Percentiles rank a stretch among this genome's conserved stretches.
phyloP scores from a whole-genome alignment of 1,284 basidiomycete species.

The Serendipita sp. region DNA sequence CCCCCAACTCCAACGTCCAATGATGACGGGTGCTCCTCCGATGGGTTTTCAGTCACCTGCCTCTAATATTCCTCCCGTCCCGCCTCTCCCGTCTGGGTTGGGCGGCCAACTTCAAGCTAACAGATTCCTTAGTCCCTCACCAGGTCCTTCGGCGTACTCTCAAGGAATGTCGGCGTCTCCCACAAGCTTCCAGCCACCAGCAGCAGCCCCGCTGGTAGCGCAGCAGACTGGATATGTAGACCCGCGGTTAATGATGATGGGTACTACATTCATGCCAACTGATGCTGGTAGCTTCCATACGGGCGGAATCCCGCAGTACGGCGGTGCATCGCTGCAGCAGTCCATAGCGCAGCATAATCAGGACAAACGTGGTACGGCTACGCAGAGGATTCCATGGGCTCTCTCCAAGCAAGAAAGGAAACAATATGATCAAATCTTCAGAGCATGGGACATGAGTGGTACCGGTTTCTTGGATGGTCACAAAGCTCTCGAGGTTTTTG shows the following conservation, averaged over 20 bases:
- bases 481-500: conserved; percentile 87
- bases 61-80: conserved; percentile 37
- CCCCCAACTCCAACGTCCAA: conserved; percentile 21
- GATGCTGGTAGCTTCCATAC: conserved; percentile 45
- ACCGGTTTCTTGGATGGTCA: conserved; percentile 81
- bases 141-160: conserved; percentile 5
- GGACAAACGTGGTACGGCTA: conserved; percentile 49
- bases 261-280: conserved; percentile 72
- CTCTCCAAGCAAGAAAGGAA: conserved; percentile 88
- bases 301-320: conserved; percentile 52
- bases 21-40: conserved; percentile 15
- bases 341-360: conserved; percentile 71
- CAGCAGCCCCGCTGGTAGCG: conserved; percentile 40
- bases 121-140: conserved; percentile 37
- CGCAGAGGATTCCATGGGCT: conserved; percentile 78
- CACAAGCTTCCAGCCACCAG: conserved; percentile 33
- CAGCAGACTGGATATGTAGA: conserved; percentile 77
- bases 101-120: conserved; percentile 15
- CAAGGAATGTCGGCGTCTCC: conserved; percentile 24
- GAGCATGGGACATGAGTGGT: conserved; percentile 80
- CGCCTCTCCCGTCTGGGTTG: conserved; percentile 45
- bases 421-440: conserved; percentile 92
- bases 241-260: conserved; percentile 74
- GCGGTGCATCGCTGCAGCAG: conserved; percentile 48
- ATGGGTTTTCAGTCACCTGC: conserved; percentile 34